Conservation (phyloP, 768 basidiomycete genomes). For the Tulasnella calospora region DNA sequence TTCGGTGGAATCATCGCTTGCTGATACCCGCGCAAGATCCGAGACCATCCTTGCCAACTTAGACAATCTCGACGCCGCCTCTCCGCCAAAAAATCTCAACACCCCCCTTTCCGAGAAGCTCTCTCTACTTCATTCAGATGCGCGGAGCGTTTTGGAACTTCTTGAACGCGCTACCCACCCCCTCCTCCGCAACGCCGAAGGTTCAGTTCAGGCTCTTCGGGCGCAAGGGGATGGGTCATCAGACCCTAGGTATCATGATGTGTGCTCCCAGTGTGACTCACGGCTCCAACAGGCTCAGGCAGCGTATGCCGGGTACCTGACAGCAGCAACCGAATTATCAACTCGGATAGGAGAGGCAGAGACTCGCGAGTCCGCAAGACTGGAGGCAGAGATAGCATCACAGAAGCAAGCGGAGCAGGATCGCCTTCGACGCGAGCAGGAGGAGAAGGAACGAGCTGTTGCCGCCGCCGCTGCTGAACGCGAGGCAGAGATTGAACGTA, state of each 20-base stretch:
- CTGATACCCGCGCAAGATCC: slow-evolving; percentile 5
- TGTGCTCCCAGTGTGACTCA: background rate
- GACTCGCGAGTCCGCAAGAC: background rate
- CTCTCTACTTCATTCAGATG: background rate
- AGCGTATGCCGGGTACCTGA: background rate
- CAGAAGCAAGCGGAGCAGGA: slow-evolving; percentile 31
- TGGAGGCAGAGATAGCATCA: slow-evolving; percentile 8
- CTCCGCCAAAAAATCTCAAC: background rate
- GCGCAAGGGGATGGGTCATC: background rate
- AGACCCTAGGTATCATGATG: background rate
- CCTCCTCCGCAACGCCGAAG: background rate
- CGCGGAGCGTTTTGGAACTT: background rate
- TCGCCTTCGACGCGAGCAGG: slow-evolving; percentile 31
- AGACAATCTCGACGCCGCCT: background rate
- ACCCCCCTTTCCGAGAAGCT: background rate
- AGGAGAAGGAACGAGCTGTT: slow-evolving; percentile 37
- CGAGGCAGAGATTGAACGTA: slow-evolving; percentile 29
- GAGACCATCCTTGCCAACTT: background rate
- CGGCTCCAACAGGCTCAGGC: background rate
- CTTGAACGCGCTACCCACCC: slow-evolving; percentile 6
- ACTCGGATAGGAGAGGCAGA: slow-evolving; percentile 10
- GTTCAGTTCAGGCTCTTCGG: background rate
- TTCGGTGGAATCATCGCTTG: background rate
- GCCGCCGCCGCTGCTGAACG: slow-evolving; percentile 27
- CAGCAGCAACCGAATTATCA: background rate